A percentile compares a stretch with the other conserved stretches of the same genome.
These are phyloP conservation scores for Vicia sativa DNA, from an alignment of 306 rosid species.

Conservation along the genomic window DNA sequence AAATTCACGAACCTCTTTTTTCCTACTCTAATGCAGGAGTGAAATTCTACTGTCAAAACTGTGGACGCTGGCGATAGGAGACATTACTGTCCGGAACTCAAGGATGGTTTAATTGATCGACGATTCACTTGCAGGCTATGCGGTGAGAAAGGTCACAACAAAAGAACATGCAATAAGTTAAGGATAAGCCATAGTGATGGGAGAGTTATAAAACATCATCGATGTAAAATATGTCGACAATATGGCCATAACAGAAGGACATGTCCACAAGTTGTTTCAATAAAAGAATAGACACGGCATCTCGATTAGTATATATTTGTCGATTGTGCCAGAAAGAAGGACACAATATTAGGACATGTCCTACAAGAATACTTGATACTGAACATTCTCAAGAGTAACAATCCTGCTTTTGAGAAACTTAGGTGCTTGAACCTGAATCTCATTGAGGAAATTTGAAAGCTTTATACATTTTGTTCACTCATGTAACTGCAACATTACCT, in stretches of 20 bases:
- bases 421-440: conserved; percentile 2
- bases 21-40: conserved; percentile 55
- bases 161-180: conserved; percentile 68
- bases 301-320: conserved; percentile 56
- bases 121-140: conserved; percentile 61
- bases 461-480: conserved; percentile 21
- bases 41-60: conserved; percentile 76
- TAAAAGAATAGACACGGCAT: conserved; percentile 13
- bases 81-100: conserved; percentile 85
- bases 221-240: conserved; percentile 57
- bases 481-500: conserved; percentile 20
- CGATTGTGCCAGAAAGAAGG: conserved; percentile 60
- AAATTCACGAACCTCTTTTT: background rate
- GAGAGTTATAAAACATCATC: conserved; percentile 41
- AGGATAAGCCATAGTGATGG: conserved; percentile 40
- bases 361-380: conserved; percentile 41
- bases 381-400: conserved; percentile 36
- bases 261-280: conserved; percentile 48
- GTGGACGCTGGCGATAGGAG: conserved; percentile 89
- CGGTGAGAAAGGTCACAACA: conserved; percentile 84
- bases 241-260: conserved; percentile 74
- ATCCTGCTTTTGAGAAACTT: conserved; percentile 28
- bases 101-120: conserved; percentile 47
- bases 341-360: conserved; percentile 83
- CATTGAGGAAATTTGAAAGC: background rate